Base-by-base conservation (phyloP, 768 basidiomycete genomes). In the Termitomyces sp. region DNA sequence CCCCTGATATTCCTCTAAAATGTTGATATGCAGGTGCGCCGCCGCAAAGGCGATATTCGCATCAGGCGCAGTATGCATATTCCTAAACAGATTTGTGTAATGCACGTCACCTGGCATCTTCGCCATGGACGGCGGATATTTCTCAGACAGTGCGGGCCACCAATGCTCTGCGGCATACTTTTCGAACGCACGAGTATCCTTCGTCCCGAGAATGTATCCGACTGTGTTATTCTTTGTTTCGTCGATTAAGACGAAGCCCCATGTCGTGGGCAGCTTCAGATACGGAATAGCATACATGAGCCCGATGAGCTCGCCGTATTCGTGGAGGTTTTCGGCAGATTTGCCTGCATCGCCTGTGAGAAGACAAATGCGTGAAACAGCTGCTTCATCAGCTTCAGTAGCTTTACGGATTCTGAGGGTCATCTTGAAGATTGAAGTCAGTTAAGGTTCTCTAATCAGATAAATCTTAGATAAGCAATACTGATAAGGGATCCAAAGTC, bases 241-340 rank as follows among this genome's bases (percentile, higher is more conserved):
- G 47, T 86, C 83, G 43, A 81, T 84, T 67, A 93, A 71, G 43
- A 92, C 88, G 68, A 88, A 92, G 11, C 81, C 88, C 80, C 83
- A 90, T 24, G 85, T 84, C 6, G 72, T 78, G n/a, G 83, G 79
- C 16, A 87, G 70, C 54, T 82, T 81, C 57, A 88, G 77, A 69
- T 92, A 92, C 2, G 90, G 90, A 47, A 89, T 79, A 3, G 90
- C 85, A 65, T 85, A 92, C 44, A 87, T 75, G 44, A 90, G 76
- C 5, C 90, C 88, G 11, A 82, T 85, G 35, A 91, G 81, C 62
- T 87, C 85, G 13, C 74, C 74, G 62, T 76, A 79, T 41, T 81
- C 80, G 71, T 90, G 86, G 30, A 84, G 73, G 38, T 63, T 63
- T 68, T 84, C 83, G 38, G 87, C 87, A 56, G 86, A 85, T 61